phyloP scores from a whole-genome alignment of 331 rosid species.

The Rhamnella rubrinervis region DNA sequence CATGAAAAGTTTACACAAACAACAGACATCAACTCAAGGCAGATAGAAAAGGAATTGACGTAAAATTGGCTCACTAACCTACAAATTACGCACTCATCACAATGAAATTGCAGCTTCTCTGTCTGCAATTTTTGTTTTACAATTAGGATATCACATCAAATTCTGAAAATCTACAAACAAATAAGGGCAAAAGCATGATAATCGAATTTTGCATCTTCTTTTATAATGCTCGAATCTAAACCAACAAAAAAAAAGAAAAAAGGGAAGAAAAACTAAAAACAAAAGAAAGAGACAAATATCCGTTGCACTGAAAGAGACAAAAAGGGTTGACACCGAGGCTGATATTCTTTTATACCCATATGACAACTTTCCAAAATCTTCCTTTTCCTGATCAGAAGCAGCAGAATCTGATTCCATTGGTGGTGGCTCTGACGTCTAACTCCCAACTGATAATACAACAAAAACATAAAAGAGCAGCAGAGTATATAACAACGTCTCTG shows the following conservation, averaged over 20 bases:
- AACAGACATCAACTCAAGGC: constrained; percentile 6
- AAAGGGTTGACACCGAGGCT: too few relatives aligned
- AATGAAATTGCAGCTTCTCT: constrained; percentile 57
- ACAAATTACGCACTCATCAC: constrained; percentile 73
- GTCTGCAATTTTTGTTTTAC: constrained; percentile 41
- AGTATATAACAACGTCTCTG: too few relatives aligned
- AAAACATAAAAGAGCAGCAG: too few relatives aligned
- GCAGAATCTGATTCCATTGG: constrained; percentile 32
- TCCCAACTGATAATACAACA: too few relatives aligned
- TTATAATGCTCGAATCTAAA: too few relatives aligned
- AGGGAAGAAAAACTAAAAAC: not conserved
- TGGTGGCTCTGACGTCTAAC: too few relatives aligned
- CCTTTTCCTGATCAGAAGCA: constrained; percentile 14
- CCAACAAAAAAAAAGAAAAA: not conserved
- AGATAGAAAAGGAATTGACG: not conserved
- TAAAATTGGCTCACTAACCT: constrained; percentile 35
- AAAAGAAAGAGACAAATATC: too few relatives aligned
- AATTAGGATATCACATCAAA: constrained; percentile 4
- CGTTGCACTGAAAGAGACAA: too few relatives aligned
- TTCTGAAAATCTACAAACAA: not conserved
- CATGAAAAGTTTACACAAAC: constrained; percentile 5
- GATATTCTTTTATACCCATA: constrained; percentile 29
- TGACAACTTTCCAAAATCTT: constrained; percentile 40
- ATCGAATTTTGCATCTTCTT: too few relatives aligned
- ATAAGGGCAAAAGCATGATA: too few relatives aligned